These are phyloP conservation scores for Mucor circinelloides DNA, from an alignment of 371 early-diverging fungal species.

Conservation along the genomic window DNA sequence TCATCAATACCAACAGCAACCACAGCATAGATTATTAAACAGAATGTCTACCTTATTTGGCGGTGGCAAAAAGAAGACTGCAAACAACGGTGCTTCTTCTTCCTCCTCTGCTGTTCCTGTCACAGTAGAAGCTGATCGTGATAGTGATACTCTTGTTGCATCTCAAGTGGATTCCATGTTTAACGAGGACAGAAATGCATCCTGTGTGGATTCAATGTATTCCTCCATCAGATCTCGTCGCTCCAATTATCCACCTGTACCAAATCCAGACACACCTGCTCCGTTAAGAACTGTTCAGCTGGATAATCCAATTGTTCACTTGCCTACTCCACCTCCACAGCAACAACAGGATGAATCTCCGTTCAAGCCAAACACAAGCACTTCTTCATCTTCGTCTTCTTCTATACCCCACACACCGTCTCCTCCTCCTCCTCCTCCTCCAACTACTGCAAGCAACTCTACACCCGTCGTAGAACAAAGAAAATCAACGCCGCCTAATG, in stretches of 20 bases:
- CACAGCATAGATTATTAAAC: constrained; percentile 17
- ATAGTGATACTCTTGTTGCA: neutral
- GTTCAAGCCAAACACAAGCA: neutral
- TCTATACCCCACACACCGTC: neutral
- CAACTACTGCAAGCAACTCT: constrained; percentile 1
- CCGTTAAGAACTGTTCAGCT: constrained; percentile 39
- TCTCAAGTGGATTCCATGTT: constrained; percentile 33
- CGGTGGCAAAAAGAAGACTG: constrained; percentile 19
- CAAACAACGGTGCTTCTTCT: neutral
- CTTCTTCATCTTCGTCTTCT: neutral
- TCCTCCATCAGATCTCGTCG: constrained; percentile 37
- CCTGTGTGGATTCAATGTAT: constrained; percentile 45
- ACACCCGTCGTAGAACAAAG: neutral
- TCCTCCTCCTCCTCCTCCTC: constrained; percentile 1
- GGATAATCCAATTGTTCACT: constrained; percentile 32
- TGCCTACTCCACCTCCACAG: constrained; percentile 19
- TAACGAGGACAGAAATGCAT: constrained; percentile 14
- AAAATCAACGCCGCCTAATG: constrained; percentile 15
- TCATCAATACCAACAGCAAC: constrained; percentile 6
- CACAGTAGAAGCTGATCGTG: neutral
- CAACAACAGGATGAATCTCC: neutral
- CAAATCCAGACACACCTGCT: constrained; percentile 33
- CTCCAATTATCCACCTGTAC: constrained; percentile 24
- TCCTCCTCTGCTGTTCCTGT: neutral
- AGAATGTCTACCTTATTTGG: constrained; percentile 31